phyloP scores from a whole-genome alignment of 2,329 filamentous ascomycete genomes.

The Paraphaeosphaeria minitans region DNA sequence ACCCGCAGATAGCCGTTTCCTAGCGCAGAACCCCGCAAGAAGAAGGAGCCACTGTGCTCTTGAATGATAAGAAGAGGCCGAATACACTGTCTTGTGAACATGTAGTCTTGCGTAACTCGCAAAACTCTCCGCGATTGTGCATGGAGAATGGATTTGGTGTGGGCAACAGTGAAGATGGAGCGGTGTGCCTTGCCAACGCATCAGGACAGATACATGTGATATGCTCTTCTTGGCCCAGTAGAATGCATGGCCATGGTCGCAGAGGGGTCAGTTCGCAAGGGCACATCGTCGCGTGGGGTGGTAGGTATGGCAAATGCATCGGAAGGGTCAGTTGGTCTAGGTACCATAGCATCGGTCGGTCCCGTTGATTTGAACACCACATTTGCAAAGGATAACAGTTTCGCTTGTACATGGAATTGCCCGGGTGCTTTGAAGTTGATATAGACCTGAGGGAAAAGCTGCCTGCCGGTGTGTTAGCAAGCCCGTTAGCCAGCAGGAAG shows the following conservation, averaged over 20 bases:
- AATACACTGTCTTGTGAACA: background rate
- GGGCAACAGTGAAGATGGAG: background rate
- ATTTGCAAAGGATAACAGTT: background rate
- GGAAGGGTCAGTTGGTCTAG: background rate
- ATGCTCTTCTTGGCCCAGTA: background rate
- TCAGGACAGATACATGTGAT: background rate
- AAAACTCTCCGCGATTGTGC: too few relatives aligned
- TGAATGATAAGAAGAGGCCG: background rate
- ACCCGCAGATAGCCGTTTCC: constrained; percentile 4
- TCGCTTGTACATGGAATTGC: background rate
- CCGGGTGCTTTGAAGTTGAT: background rate
- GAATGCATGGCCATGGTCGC: background rate
- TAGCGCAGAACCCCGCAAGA: background rate
- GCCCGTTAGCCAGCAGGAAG: background rate
- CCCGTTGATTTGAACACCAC: background rate
- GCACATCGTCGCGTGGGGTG: background rate
- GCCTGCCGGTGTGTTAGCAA: background rate
- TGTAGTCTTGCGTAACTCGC: background rate
- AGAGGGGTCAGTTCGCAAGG: background rate
- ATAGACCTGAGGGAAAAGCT: background rate
- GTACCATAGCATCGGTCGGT: background rate
- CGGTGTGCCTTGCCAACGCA: constrained; percentile 13
- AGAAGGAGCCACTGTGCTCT: background rate
- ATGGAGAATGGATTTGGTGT: background rate
- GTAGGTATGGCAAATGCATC: background rate